Percentiles rank a stretch among this genome's conserved stretches.
phyloP scores from a whole-genome alignment of 2,329 filamentous ascomycete genomes.

The Sporothrix euskadiensis region DNA sequence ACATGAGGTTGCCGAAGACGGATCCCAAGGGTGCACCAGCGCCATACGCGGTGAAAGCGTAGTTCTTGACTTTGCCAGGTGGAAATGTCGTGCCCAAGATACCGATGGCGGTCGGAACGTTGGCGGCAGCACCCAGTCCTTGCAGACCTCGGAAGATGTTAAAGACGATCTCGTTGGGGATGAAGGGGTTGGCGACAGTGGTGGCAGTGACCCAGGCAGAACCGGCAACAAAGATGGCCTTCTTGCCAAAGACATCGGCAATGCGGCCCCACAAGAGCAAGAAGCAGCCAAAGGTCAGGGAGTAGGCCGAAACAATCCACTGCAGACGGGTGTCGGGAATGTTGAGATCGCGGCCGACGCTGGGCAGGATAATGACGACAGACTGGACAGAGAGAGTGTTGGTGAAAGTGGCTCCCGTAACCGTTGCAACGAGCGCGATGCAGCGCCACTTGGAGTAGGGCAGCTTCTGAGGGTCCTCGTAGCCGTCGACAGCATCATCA shows the following conservation, averaged over 20 bases:
- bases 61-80: constrained; percentile 68
- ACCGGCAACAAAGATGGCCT: constrained; percentile 64
- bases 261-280: constrained; percentile 67
- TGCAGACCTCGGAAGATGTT: constrained; percentile 66
- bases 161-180: constrained; percentile 67
- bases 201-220: constrained; percentile 63
- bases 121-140: constrained; percentile 67
- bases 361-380: constrained; percentile 63
- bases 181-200: constrained; percentile 62
- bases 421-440: constrained; percentile 56
- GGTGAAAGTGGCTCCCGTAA: constrained; percentile 57
- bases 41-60: constrained; percentile 66
- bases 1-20: constrained; percentile 64
- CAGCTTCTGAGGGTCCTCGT: constrained; percentile 29
- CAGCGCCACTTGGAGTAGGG: constrained; percentile 50
- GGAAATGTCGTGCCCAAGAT: constrained; percentile 68
- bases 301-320: constrained; percentile 68
- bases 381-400: constrained; percentile 58
- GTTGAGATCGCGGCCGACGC: constrained; percentile 56
- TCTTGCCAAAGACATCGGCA: constrained; percentile 66
- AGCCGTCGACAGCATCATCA: constrained; percentile 16
- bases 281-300: constrained; percentile 67
- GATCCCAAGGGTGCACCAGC: constrained; percentile 65
- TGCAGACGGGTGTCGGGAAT: constrained; percentile 62
- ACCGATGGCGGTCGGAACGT: constrained; percentile 69